These are phyloP conservation scores for Dictyostelium citrinum DNA, from an alignment of 78 protist species.

Conservation along the genomic window DNA sequence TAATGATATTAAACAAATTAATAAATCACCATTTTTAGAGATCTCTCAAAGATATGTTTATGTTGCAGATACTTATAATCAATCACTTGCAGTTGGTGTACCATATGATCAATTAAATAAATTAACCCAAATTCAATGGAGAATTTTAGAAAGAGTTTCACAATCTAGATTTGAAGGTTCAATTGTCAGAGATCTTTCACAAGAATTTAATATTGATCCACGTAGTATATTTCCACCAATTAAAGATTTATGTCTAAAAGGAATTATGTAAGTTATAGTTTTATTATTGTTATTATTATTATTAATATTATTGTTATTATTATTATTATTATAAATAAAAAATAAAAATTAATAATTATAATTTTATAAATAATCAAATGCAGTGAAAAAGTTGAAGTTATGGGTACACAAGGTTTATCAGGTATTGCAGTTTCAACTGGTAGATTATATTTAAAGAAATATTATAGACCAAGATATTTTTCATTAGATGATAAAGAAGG, in stretches of 20 bases:
- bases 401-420: neutral
- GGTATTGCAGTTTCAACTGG: neutral
- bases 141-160: neutral
- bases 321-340: no score
- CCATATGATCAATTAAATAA: neutral
- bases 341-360: neutral
- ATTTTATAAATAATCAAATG: neutral
- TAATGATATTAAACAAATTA: neutral
- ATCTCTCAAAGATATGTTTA: neutral
- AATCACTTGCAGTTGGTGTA: neutral
- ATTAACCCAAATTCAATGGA: neutral
- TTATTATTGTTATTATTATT: neutral
- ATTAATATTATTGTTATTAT: neutral
- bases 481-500: neutral
- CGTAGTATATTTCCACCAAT: slow-evolving; percentile 5
- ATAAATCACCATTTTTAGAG: neutral
- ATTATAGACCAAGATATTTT: neutral
- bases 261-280: slow-evolving; percentile 2
- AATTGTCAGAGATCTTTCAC: neutral
- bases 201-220: slow-evolving; percentile 9
- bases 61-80: neutral
- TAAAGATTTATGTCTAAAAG: neutral
- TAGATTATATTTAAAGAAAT: neutral
- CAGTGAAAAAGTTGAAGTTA: neutral
- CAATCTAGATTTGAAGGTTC: neutral